A percentile compares a stretch with the other conserved stretches of the same genome.
These are phyloP conservation scores for Myxozyma sirexii DNA, from an alignment of 805 yeast genomes.

Conservation along the genomic window DNA sequence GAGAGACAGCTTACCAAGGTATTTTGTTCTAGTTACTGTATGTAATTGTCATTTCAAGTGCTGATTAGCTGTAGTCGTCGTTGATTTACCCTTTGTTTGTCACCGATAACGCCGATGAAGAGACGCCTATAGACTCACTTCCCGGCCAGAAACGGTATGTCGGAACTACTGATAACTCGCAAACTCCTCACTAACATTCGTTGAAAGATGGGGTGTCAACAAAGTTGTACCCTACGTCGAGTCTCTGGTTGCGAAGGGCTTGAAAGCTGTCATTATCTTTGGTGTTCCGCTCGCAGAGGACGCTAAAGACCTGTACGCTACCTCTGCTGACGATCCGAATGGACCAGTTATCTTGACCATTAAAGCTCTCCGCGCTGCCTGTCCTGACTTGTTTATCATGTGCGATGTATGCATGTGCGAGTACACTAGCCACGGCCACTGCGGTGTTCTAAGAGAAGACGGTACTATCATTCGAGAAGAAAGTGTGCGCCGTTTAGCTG, in stretches of 20 bases:
- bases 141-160: constrained; percentile 69
- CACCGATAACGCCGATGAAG: constrained; percentile 80
- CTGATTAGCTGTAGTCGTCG: constrained; percentile 25
- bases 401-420: constrained; percentile 97
- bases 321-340: constrained; percentile 92
- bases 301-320: constrained; percentile 76
- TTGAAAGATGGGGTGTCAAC: constrained; percentile 72
- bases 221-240: constrained; percentile 72
- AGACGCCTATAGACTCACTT: constrained; percentile 67
- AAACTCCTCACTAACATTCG: not conserved
- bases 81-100: constrained; percentile 91
- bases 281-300: constrained; percentile 84
- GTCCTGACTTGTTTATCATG: constrained; percentile 84
- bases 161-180: not conserved
- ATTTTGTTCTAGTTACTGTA: constrained; percentile 48
- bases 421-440: constrained; percentile 96
- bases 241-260: constrained; percentile 74
- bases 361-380: constrained; percentile 60
- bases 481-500: constrained; percentile 82
- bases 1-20: constrained; percentile 79
- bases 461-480: constrained; percentile 77
- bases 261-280: constrained; percentile 82
- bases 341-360: constrained; percentile 91
- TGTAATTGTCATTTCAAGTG: not conserved
- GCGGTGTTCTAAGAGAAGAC: constrained; percentile 87